Percentiles rank a stretch among this genome's conserved stretches.
phyloP scores from a whole-genome alignment of 345 rosid genomes.

The Hirschfeldia incana region DNA sequence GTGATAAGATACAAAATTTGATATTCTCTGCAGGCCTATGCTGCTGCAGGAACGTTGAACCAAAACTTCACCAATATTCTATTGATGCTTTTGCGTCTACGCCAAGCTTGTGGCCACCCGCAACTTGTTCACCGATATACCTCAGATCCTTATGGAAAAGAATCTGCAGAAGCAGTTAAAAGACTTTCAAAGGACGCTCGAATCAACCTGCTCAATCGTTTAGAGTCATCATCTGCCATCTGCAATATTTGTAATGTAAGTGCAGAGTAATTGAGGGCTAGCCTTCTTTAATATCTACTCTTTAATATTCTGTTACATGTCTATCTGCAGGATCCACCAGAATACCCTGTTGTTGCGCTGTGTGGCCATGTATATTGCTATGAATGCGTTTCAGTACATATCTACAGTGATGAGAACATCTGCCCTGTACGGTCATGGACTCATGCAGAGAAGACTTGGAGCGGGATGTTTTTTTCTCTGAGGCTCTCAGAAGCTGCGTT shows the following conservation, averaged over 20 bases:
- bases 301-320: not conserved
- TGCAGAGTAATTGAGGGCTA: not conserved
- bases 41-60: conserved; percentile 64
- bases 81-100: conserved; percentile 15
- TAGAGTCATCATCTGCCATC: conserved; percentile 51
- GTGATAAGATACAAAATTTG: not conserved
- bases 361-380: conserved; percentile 87
- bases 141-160: not conserved
- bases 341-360: conserved; percentile 72
- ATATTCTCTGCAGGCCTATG: conserved; percentile 57
- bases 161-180: conserved; percentile 46
- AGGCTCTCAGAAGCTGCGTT: conserved; percentile 56
- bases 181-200: conserved; percentile 52
- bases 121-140: conserved; percentile 28
- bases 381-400: conserved; percentile 64
- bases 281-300: not conserved
- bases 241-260: conserved; percentile 73
- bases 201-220: conserved; percentile 42
- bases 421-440: conserved; percentile 65
- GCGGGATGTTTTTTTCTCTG: conserved; percentile 65
- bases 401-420: conserved; percentile 62
- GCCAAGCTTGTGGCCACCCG: conserved; percentile 95
- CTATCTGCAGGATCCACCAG: conserved; percentile 70
- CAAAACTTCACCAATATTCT: conserved; percentile 82
- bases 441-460: conserved; percentile 56